Percentiles rank a stretch among this genome's conserved stretches.
Conservation (phyloP, 2,329 filamentous ascomycete species). For the Fusarium longipes region DNA sequence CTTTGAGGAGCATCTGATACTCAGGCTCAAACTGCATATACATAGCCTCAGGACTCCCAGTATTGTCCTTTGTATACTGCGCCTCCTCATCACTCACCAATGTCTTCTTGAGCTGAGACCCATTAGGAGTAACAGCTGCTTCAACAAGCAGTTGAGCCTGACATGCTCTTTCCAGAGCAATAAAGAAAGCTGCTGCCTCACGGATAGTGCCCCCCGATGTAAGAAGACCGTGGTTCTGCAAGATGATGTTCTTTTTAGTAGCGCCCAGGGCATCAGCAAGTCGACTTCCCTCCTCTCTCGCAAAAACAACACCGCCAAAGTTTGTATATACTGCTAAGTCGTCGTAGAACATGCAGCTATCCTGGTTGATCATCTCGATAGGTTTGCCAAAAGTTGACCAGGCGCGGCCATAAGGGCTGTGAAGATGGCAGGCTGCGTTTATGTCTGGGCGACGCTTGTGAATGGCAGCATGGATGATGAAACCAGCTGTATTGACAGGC, state of each 20-base stretch:
- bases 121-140: constrained; percentile 59
- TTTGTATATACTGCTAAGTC: constrained; percentile 71
- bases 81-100: constrained; percentile 57
- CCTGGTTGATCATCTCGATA: constrained; percentile 76
- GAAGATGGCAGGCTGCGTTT: constrained; percentile 74
- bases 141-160: constrained; percentile 74
- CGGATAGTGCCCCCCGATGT: constrained; percentile 76
- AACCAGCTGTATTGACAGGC: constrained; percentile 74
- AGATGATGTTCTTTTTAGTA: constrained; percentile 68
- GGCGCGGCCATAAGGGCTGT: constrained; percentile 71
- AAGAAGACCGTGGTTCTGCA: constrained; percentile 76
- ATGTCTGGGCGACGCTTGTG: constrained; percentile 72
- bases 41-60: constrained; percentile 42
- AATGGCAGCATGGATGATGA: constrained; percentile 74
- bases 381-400: constrained; percentile 72
- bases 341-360: constrained; percentile 71
- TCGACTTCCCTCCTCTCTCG: constrained; percentile 70
- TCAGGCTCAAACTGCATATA: constrained; percentile 45
- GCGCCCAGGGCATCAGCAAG: constrained; percentile 71
- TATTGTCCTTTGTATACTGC: constrained; percentile 47
- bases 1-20: constrained; percentile 35
- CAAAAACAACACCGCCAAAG: constrained; percentile 61
- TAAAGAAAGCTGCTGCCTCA: constrained; percentile 77
- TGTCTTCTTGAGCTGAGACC: constrained; percentile 48
- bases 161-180: constrained; percentile 74